Base-by-base conservation (phyloP, 768 basidiomycete species). In the Hygrocybe coccinea region DNA sequence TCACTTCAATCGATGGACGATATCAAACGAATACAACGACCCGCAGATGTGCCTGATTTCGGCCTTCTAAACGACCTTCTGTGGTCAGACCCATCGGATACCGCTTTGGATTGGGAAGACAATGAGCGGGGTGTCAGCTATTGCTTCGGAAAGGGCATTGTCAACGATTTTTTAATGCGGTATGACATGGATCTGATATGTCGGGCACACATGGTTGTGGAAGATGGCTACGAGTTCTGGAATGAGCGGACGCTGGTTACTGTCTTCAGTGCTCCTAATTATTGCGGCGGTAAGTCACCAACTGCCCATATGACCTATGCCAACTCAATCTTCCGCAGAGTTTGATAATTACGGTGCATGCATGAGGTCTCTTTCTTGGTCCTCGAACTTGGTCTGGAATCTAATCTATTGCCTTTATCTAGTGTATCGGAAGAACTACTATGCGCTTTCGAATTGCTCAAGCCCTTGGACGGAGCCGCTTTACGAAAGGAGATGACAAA, bases 131-230 rank as follows among this genome's bases (percentile, higher is more conserved):
- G 97, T 15, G 97, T 99, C 58, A 97, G 93, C 69, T 99, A 95
- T 76, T 98, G 97, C 74, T 99, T 97, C 65, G 97, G 97, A 49
- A 98, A 97, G 76, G 85, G 85, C 11, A 89, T 98, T 62, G 97
- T 98, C 67, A 95, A 95, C 65, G 90, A 95, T 60, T 97, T 98
- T 77, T 76, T 98, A 54, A 85, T 87, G 60, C 85, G 89, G 59
- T 94, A 95, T 67, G 95, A 99, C 71, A 97, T 99, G 89, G 95
- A 99, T 73, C 79, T 99, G 60, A 98, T 99, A 74, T 98, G 97
- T 76, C 87, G 97, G 49, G 97, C 97, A 49, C 97, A 99, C 73
- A 98, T 98, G 97, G 97, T 99, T 44, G 97, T 99, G 59, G 97
- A 99, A 70, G 92, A 95, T 66, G 95, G 95, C 7, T 97, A 98